A percentile compares a stretch with the other conserved stretches of the same genome.
Conservation (phyloP, 1,284 basidiomycete genomes). For the Malassezia sp. region DNA sequence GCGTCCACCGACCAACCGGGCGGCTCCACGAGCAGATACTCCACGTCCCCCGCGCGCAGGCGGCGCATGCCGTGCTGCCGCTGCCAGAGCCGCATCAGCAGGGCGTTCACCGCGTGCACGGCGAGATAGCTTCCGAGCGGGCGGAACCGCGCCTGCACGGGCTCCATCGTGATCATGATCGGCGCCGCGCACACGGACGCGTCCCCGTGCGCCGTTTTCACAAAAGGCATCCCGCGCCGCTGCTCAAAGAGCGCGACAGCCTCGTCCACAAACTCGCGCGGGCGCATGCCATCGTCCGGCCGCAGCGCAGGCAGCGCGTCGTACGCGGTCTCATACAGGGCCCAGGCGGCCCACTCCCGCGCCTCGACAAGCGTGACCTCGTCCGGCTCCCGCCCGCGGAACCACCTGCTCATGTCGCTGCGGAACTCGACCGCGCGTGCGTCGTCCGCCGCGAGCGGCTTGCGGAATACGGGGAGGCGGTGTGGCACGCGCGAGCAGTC, state of each 20-base stretch:
- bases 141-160: slow-evolving; percentile 24
- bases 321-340: slow-evolving; percentile 27
- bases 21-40: slow-evolving; percentile 33
- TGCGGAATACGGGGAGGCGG: slow-evolving; percentile 6
- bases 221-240: too few relatives aligned
- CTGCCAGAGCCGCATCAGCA: not conserved
- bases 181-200: too few relatives aligned
- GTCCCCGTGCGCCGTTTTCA: too few relatives aligned
- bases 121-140: slow-evolving; percentile 23
- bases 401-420: slow-evolving; percentile 32
- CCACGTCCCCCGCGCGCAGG: slow-evolving; percentile 18
- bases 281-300: slow-evolving; percentile 16
- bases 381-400: slow-evolving; percentile 20
- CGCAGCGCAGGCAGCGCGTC: slow-evolving; percentile 23
- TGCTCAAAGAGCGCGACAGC: slow-evolving; percentile 35
- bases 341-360: slow-evolving; percentile 42
- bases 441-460: slow-evolving; percentile 24
- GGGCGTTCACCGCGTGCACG: slow-evolving; percentile 16
- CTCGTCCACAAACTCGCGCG: slow-evolving; percentile 31
- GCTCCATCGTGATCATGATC: slow-evolving; percentile 43
- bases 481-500: not conserved
- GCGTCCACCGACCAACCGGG: slow-evolving; percentile 10
- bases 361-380: slow-evolving; percentile 31
- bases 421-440: slow-evolving; percentile 33
- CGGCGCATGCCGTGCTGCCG: slow-evolving; percentile 21